Evolutionary conservation across 306 rosid species (phyloP), one percentile per base, ranked within the genome.

Genomic region (Dryas drummondii): DNA sequence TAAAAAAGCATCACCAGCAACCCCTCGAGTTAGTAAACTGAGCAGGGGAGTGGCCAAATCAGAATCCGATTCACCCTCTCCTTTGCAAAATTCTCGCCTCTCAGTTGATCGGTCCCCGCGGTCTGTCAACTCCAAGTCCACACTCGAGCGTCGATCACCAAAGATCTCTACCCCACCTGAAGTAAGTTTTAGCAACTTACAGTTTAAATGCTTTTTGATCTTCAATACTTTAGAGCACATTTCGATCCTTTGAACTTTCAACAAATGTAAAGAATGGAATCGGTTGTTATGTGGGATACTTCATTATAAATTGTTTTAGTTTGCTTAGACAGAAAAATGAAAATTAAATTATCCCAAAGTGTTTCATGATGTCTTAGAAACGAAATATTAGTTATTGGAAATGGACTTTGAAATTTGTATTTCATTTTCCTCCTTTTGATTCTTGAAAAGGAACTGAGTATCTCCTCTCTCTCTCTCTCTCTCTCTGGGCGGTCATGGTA

Each of bases 41-140:
- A 83, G 84, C 81, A 84, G 84, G 79, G 91, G 92, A 80, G 74
- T 76, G 16, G 57, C 88, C 50, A 94, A 91, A 84, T 77, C 97
- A 13, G 98, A 91, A 19, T 68, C 96, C 40, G 94, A 87, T 45
- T 83, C 91, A 0, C 93, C 89, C 16, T 94, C 97, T 4, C 91
- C 97, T 73, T 67, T 90, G 84, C 98, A 79, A 51, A 88, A 72
- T 75, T 86, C 84, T 4, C 94, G 94, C 54, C 86, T 86, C 75
- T 84, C 98, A 17, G 55, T 87, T 1, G 98, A 94, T n/a, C 88
- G 93, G 60, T 87, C 98, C 13, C 97, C 98, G 5, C 88, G 88
- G 54, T 68, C 96, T 57, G 82, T 83, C 65, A 76, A 80, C 74
- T 85, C 93, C 22, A 94, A 88, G 87, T 85, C 94, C 13, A 16